Conservation (phyloP, 1,284 basidiomycete genomes). For the Polyporus tsugae region DNA sequence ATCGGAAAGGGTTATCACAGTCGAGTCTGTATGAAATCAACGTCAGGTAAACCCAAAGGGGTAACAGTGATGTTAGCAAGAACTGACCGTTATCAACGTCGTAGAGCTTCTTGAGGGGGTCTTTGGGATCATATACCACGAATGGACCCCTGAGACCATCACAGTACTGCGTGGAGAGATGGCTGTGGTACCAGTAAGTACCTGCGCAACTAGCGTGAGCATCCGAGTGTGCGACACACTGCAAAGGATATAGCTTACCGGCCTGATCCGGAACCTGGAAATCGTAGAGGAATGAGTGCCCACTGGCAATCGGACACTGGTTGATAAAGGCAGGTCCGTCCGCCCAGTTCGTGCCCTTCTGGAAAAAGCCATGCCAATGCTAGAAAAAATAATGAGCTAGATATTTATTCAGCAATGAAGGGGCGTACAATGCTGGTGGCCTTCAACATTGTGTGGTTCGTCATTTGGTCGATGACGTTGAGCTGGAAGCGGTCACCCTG, state of each 20-base stretch:
- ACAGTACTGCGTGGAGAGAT: constrained; percentile 39
- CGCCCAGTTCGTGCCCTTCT: constrained; percentile 42
- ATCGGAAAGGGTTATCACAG: constrained; percentile 38
- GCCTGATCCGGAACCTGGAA: constrained; percentile 43
- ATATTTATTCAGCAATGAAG: constrained; percentile 8
- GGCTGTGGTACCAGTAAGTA: constrained; percentile 35
- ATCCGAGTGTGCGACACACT: constrained; percentile 4
- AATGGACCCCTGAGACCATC: constrained; percentile 46
- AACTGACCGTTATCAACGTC: constrained; percentile 51
- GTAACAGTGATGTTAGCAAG: background rate
- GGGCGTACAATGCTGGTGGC: constrained; percentile 43
- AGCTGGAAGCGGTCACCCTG: constrained; percentile 42
- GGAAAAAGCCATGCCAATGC: constrained; percentile 49
- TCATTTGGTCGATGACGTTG: constrained; percentile 46
- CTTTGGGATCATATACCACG: constrained; percentile 52
- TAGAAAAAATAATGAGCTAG: constrained; percentile 19
- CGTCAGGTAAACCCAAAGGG: background rate
- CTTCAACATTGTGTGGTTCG: constrained; percentile 44
- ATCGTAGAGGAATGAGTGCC: constrained; percentile 52
- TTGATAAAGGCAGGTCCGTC: constrained; percentile 48
- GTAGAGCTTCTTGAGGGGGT: constrained; percentile 48
- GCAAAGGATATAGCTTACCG: constrained; percentile 36
- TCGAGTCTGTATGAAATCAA: constrained; percentile 28
- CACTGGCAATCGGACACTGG: constrained; percentile 60
- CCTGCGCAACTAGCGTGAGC: constrained; percentile 10